Evolutionary conservation across 164 flowering plant species (phyloP), one percentile per base, ranked within the genome.

Genomic region (Taxillus chinensis): DNA sequence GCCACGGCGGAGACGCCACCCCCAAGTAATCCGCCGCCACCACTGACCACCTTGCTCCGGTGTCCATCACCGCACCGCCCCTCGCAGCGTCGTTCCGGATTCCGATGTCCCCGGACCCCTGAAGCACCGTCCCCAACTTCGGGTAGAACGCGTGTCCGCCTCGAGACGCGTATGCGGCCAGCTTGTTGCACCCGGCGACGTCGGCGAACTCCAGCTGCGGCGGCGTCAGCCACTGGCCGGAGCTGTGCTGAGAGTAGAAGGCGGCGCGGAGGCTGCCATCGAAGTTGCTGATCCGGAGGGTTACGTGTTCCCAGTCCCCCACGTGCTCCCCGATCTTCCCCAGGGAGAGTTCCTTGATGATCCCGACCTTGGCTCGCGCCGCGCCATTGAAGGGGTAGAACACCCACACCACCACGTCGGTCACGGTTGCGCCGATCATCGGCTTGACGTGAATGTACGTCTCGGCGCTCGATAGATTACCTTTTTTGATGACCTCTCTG

Each of bases 331-430:
- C 89, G 41, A 79, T 74, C 56, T 54, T 69, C 40, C 83, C 82
- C 41, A 84, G n/a, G 4, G 41, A 5, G 3, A 57, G n/a, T 3
- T 9, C 15, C 14, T 71, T 64, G 50, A 80, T 3, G 3, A 68
- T 12, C 39, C 72, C 73, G 2, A 84, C 69, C 60, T 80, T 77
- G 7, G 81, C 83, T 27, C 64, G 72, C 0, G 75, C 76, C 0
- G 80, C 73, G 0, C 89, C 96, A 49, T 92, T 88, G 62, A 84
- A 90, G 3, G 96, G 96, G 73, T 78, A 90, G 57, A 90, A 87
- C 0, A 86, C 48, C 96, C 98, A 92, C 15, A 81, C 63, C 0
- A 79, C 86, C 9, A 92, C 59, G 57, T 90, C 98, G 0, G 93
- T 88, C 70, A 74, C 79, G 0, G 96, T 83, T 5, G 74, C 87